Base-by-base conservation (phyloP, 2,329 filamentous ascomycete species). In the Chrysosporium queenslandicum region DNA sequence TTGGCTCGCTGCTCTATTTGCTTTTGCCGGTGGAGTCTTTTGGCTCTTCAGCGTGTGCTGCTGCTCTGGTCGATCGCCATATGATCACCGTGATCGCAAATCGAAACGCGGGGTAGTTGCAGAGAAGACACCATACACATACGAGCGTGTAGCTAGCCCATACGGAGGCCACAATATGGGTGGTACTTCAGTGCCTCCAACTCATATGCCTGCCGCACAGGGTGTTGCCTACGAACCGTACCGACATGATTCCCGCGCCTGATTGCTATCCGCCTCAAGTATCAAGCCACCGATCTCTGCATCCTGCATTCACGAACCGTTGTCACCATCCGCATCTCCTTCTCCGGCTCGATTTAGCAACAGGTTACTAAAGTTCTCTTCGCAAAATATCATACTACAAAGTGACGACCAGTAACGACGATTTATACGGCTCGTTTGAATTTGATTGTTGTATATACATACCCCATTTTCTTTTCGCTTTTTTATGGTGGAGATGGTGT, bases 1-100 rank as follows among this genome's bases (percentile, higher is more conserved):
- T 61, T 96, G 90, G 87, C 75, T 97, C 55, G 83, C 83, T 40
- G 83, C 84, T 36, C 86, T 80, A 25, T 89, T 94, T 65, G 83
- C 85, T 56, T 66, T 92, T 30, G 86, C 69, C 39, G 84, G 85
- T 6, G 81, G 80, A 58, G 71, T 95, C 65, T 96, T 97, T 83
- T 97, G 92, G 91, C 73, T 90, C 64, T 81, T 94, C 68, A 87
- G 83, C 68, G 79, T 86, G 63, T 97, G 91, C 83, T 97, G 90
- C 81, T 95, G 90, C 77, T 82, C 79, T 60, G 87, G 87, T 43
- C 75, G 77, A 60, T 75, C 71, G 51, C 71, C 73, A 25, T 74
- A 73, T 50, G 66, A 71, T 63, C 71, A 71, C 58, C 59, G 66
- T 55, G 65, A 64, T 56, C 60, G 64, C 41, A 56, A 59, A 30